Evolutionary conservation across 1,139 yeast species (phyloP), one percentile per base, ranked within the genome.

Genomic region (Pichia inconspicua): DNA sequence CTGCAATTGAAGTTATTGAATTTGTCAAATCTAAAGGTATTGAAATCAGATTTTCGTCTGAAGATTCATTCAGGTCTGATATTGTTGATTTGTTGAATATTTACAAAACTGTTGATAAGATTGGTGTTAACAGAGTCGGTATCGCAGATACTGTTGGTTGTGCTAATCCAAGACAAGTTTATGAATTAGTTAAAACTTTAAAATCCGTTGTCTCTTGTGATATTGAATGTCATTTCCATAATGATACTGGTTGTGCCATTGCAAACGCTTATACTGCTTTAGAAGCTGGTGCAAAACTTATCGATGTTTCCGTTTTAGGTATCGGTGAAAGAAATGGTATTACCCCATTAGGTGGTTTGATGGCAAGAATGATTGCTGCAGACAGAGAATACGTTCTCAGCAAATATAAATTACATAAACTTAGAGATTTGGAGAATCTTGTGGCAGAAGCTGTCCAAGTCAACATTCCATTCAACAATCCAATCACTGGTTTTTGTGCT

Each of bases 341-440:
- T 67, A 90, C 97, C 38, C 95, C 97, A 53, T 78, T 92, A 58
- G 97, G 98, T 65, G 97, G 97, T 47, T 78, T 92, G 64, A 90
- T 92, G 97, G 97, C 97, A 47, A 82, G 97, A 72, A 92, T 92
- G 98, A 89, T 92, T 67, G 96, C 96, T 53, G 97, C 97, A 54
- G 96, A 90, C 71, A 85, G 97, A 65, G 97, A 90, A 62, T 92
- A 92, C 68, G 97, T 90, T 48, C 74, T 90, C 66, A 81, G 94
- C 68, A 92, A 92, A 75, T 92, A 92, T 74, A 92, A 92, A 76
- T 75, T 92, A 60, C 96, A 90, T 73, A 90, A 90, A 77, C 80
- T 92, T 61, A 84, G 97, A 74, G 97, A 92, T 65, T 76, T 92
- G 66, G 98, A 92, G 71, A 88, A 84, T 69, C 75, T 92, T 68